These are phyloP conservation scores for Cryptosporidium canis DNA, from an alignment of 169 alveolate species.

Conservation along the genomic window DNA sequence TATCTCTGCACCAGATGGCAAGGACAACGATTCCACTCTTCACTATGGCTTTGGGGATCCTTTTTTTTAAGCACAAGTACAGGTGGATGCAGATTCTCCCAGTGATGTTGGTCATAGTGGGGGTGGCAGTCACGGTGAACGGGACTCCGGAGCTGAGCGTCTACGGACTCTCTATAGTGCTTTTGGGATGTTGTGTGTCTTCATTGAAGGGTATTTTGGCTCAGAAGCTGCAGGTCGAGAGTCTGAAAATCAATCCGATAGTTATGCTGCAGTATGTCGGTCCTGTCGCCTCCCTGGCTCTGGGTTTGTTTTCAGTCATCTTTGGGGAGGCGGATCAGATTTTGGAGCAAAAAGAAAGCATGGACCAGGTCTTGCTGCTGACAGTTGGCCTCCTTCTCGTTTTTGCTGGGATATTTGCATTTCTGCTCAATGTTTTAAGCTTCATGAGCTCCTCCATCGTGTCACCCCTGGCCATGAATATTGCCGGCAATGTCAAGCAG, in stretches of 20 bases:
- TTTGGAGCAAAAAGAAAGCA: neutral
- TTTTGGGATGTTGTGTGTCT: slow-evolving; percentile 49
- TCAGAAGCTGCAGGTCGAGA: slow-evolving; percentile 58
- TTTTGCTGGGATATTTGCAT: slow-evolving; percentile 53
- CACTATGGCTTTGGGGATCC: slow-evolving; percentile 52
- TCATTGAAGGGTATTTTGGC: slow-evolving; percentile 67
- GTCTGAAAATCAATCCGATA: slow-evolving; percentile 25
- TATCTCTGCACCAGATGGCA: slow-evolving; percentile 60
- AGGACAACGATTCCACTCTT: slow-evolving; percentile 70
- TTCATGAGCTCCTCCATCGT: slow-evolving; percentile 28
- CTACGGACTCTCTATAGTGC: slow-evolving; percentile 25
- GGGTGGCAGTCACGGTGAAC: slow-evolving; percentile 68
- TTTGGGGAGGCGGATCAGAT: slow-evolving; percentile 18
- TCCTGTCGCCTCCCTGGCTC: slow-evolving; percentile 53
- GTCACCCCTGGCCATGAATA: slow-evolving; percentile 69
- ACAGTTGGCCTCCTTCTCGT: neutral
- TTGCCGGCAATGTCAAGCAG: slow-evolving; percentile 74
- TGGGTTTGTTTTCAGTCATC: neutral
- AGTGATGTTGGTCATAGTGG: slow-evolving; percentile 50
- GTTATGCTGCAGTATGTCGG: slow-evolving; percentile 50
- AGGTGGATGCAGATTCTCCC: slow-evolving; percentile 48
- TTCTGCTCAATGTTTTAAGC: slow-evolving; percentile 38
- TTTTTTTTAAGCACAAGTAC: slow-evolving; percentile 27
- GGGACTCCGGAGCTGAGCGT: slow-evolving; percentile 40
- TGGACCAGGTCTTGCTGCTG: neutral